Conservation (phyloP, 2,329 filamentous ascomycete genomes). For the Pezicula neosporulosa region DNA sequence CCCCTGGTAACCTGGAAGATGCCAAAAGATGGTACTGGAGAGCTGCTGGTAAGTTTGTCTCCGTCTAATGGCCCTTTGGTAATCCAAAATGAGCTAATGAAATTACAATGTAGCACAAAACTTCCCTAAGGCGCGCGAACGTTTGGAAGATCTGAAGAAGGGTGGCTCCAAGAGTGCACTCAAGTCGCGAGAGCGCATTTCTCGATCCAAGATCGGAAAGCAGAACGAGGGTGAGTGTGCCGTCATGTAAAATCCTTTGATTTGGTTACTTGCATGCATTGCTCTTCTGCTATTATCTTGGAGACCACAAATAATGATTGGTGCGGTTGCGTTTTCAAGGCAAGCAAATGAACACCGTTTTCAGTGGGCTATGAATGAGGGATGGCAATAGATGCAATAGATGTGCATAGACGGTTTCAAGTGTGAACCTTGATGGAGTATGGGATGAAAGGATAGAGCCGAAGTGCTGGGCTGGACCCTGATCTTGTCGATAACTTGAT, state of each 20-base stretch:
- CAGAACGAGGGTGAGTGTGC: constrained; percentile 86
- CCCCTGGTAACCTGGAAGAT: constrained; percentile 82
- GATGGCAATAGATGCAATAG: no score
- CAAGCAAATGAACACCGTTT: no score
- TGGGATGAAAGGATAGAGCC: no score
- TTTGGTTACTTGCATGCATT: background rate
- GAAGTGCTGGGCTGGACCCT: no score
- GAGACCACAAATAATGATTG: background rate
- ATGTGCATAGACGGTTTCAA: no score
- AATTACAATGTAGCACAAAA: constrained; percentile 67
- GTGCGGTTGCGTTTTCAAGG: no score
- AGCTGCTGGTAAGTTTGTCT: constrained; percentile 75
- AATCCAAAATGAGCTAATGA: background rate
- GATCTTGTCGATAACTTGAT: no score
- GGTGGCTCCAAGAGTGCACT: constrained; percentile 67
- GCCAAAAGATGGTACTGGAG: constrained; percentile 98
- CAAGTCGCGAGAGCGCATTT: constrained; percentile 74
- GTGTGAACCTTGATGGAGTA: no score
- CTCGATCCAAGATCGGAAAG: constrained; percentile 74
- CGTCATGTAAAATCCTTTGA: constrained; percentile 61
- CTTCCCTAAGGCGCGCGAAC: constrained; percentile 87
- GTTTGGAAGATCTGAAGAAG: constrained; percentile 86
- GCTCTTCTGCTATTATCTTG: background rate
- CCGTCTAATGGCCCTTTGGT: background rate
- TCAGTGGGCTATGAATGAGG: no score